These are phyloP conservation scores for Aleurites moluccanus DNA, from an alignment of 441 rosid genomes.

Conservation along the genomic window DNA sequence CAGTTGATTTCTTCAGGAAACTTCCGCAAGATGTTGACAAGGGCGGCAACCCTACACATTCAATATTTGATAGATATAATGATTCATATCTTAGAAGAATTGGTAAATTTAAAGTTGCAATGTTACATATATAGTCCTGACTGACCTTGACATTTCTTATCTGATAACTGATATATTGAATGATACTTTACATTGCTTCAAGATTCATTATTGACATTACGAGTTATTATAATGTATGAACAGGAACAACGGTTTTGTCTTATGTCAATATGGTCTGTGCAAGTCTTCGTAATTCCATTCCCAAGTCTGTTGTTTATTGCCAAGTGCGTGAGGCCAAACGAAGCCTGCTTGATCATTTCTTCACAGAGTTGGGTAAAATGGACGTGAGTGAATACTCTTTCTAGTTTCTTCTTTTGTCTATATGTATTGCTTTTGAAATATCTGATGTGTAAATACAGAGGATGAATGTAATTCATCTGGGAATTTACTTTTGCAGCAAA, in stretches of 20 bases:
- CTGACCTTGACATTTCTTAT: neutral
- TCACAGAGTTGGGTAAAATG: slow-evolving; percentile 84
- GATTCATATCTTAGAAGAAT: slow-evolving; percentile 87
- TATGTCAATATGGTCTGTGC: slow-evolving; percentile 93
- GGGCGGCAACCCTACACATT: slow-evolving; percentile 95
- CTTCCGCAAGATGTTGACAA: slow-evolving; percentile 97
- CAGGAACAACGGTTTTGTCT: slow-evolving; percentile 86
- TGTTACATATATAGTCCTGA: neutral
- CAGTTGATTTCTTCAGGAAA: slow-evolving; percentile 95
- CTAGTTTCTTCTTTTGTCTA: neutral
- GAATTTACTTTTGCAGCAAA: slow-evolving; percentile 53
- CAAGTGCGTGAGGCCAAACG: slow-evolving; percentile 97
- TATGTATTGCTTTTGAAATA: neutral
- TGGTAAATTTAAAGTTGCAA: slow-evolving; percentile 44
- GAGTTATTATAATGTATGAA: slow-evolving; percentile 15
- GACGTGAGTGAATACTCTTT: slow-evolving; percentile 46
- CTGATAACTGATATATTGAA: neutral
- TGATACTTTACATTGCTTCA: neutral
- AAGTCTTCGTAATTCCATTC: slow-evolving; percentile 79
- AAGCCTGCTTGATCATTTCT: slow-evolving; percentile 86
- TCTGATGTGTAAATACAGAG: neutral
- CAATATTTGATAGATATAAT: slow-evolving; percentile 91
- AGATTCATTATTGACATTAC: neutral
- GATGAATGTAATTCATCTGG: slow-evolving; percentile 9
- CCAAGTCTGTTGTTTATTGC: slow-evolving; percentile 87